A percentile compares a stretch with the other conserved stretches of the same genome.
phyloP scores from a whole-genome alignment of 75 land plant genomes.

The Selaginella moellendorffii region DNA sequence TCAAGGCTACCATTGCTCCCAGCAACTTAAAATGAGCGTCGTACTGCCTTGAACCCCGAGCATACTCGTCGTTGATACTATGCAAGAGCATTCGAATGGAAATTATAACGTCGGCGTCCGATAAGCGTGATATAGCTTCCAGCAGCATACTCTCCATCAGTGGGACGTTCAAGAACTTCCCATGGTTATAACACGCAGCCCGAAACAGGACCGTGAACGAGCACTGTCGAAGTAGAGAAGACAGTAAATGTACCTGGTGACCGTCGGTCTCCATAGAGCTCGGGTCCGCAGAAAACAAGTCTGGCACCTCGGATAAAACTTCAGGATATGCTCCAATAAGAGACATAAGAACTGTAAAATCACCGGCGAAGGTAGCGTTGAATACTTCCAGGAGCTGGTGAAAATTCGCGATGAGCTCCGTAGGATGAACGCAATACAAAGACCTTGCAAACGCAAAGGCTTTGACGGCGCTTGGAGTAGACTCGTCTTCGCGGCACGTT shows the following conservation, averaged over 20 bases:
- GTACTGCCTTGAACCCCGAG: too few species aligned
- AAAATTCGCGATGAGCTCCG: conserved; percentile 39
- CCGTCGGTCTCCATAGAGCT: too few species aligned
- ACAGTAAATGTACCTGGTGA: too few species aligned
- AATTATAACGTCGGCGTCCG: not conserved
- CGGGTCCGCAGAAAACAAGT: conserved; percentile 32
- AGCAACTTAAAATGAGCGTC: not conserved
- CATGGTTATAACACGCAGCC: not conserved
- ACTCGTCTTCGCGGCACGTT: too few species aligned
- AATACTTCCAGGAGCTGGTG: conserved; percentile 28
- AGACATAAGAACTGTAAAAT: conserved; percentile 29
- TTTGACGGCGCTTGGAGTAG: conserved; percentile 8
- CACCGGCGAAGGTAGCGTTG: conserved; percentile 19
- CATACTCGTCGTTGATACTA: too few species aligned
- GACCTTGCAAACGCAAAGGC: conserved; percentile 37
- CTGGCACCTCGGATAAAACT: conserved; percentile 28
- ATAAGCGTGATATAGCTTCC: too few species aligned
- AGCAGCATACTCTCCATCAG: too few species aligned
- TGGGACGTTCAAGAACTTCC: not conserved
- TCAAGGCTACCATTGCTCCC: not conserved
- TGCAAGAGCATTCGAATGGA: not conserved
- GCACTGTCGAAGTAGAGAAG: not conserved
- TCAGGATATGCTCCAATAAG: conserved; percentile 30
- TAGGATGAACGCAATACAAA: conserved; percentile 34
- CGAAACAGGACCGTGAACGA: not conserved